Base-by-base conservation (phyloP, 208 protist genomes). In the Wallacemonas sp. region DNA sequence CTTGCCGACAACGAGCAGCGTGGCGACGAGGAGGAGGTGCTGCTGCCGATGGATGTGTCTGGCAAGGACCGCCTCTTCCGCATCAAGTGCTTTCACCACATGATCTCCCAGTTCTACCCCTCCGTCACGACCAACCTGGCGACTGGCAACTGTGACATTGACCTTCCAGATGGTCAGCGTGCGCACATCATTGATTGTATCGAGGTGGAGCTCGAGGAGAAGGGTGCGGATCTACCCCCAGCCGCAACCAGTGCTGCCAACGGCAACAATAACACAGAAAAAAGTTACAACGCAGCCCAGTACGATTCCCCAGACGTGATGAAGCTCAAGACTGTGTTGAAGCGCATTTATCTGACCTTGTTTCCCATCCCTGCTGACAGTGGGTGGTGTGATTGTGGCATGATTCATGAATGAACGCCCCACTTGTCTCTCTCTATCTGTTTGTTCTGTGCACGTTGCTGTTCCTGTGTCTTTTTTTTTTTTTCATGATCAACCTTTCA, bases 51-150 rank as follows among this genome's bases (percentile, higher is more conserved):
- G 12, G 88, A 93, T 62, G 79, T 94, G 33, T 73, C 75, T 19
- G 82, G 84, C 1, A 80, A 90, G 73, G 91, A 97, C 75, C 72
- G 75, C 34, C 59, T 97, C 21, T 97, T 97, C 64, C 84, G 91
- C 31, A 67, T 95, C 54, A 95, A 94, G 72, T 97, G 91, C 70
- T 95, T 97, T 42, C 91, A 97, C 67, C 86, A 95, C 70, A 97
- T 97, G 87, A 80, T 97, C 66, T 79, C 88, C 21, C 91, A 96
- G 75, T 93, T 96, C 54, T 94, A 94, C 75, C 58, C 74, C 12
- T 70, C 75, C 46, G 85, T 94, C 33, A 83, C 59, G 15, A 96
- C 86, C 12, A 93, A 96, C 68, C 77, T 94, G 42, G 68, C 67
- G 17, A 90, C 90, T 3, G 90, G 87, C 22, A 77, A 69, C 30